Evolutionary conservation across 108 stramenopile species (phyloP).

Genomic region (Pseudonitzschia multistriata): DNA sequence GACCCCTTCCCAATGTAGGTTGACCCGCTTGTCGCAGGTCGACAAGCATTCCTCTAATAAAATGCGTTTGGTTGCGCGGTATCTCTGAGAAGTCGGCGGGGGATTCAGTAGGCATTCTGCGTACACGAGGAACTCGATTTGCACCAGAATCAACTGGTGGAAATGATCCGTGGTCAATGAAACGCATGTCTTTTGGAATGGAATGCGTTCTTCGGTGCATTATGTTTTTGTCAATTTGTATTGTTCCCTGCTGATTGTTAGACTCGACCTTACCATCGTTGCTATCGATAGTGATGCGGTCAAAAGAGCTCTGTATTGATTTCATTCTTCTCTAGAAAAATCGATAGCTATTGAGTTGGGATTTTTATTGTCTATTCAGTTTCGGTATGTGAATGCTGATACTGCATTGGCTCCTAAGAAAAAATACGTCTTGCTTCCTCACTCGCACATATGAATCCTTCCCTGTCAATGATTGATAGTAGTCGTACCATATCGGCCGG

Average conservation of each 20-base stretch:
- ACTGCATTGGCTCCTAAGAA: too few species aligned
- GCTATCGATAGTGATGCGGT: too few species aligned
- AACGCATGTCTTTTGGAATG: not conserved
- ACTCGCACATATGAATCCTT: too few species aligned
- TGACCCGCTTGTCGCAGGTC: not conserved
- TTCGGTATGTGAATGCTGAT: too few species aligned
- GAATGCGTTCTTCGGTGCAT: not conserved
- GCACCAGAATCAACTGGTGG: not conserved
- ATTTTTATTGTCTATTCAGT: too few species aligned
- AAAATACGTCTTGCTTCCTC: too few species aligned
- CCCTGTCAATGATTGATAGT: too few species aligned
- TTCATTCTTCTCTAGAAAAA: too few species aligned
- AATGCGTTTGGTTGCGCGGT: not conserved
- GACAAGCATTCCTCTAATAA: slow-evolving; percentile 1
- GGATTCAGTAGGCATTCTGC: not conserved
- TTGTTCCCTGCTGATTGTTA: not conserved
- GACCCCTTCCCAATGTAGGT: not conserved
- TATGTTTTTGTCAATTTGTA: not conserved
- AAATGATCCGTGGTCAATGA: not conserved
- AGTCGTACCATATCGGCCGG: too few species aligned
- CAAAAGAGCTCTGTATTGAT: too few species aligned
- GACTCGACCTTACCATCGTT: too few species aligned
- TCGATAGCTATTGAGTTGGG: too few species aligned
- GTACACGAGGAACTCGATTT: not conserved
- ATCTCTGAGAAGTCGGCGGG: not conserved